Conservation (phyloP, 2,329 filamentous ascomycete genomes). For the Fusarium xylarioides region DNA sequence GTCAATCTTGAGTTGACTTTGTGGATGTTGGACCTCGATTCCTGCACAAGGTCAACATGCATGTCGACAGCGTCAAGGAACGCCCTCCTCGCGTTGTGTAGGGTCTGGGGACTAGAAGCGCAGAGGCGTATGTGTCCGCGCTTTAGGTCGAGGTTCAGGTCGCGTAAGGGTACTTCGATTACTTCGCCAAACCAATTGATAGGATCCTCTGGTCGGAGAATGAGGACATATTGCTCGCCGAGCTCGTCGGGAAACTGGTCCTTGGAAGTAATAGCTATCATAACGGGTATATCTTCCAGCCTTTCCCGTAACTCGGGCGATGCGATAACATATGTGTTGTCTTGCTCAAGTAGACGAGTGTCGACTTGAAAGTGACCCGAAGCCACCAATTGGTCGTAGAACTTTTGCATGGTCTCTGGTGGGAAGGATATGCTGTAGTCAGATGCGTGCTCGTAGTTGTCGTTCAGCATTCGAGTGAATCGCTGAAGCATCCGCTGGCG, state of each 20-base stretch:
- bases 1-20: slow-evolving; percentile 91
- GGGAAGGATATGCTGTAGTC: slow-evolving; percentile 87
- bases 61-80: slow-evolving; percentile 83
- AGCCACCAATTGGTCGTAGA: slow-evolving; percentile 82
- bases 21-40: slow-evolving; percentile 91
- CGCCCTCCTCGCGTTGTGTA: slow-evolving; percentile 79
- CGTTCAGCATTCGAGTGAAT: slow-evolving; percentile 88
- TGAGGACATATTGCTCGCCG: slow-evolving; percentile 79
- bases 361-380: slow-evolving; percentile 90
- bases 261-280: slow-evolving; percentile 75
- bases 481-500: slow-evolving; percentile 96
- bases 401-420: slow-evolving; percentile 73
- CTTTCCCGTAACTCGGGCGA: slow-evolving; percentile 80
- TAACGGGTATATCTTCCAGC: slow-evolving; percentile 82
- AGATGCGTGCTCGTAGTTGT: slow-evolving; percentile 95
- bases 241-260: slow-evolving; percentile 73
- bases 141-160: slow-evolving; percentile 86
- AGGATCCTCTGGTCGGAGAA: slow-evolving; percentile 81
- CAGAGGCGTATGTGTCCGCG: slow-evolving; percentile 87
- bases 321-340: slow-evolving; percentile 84
- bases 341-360: slow-evolving; percentile 73
- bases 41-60: slow-evolving; percentile 87
- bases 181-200: slow-evolving; percentile 84
- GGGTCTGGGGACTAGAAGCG: slow-evolving; percentile 82
- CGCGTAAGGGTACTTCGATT: slow-evolving; percentile 74